A percentile compares a stretch with the other conserved stretches of the same genome.
Conservation (phyloP, 768 basidiomycete genomes). For the Suillus fuscotomentosus region DNA sequence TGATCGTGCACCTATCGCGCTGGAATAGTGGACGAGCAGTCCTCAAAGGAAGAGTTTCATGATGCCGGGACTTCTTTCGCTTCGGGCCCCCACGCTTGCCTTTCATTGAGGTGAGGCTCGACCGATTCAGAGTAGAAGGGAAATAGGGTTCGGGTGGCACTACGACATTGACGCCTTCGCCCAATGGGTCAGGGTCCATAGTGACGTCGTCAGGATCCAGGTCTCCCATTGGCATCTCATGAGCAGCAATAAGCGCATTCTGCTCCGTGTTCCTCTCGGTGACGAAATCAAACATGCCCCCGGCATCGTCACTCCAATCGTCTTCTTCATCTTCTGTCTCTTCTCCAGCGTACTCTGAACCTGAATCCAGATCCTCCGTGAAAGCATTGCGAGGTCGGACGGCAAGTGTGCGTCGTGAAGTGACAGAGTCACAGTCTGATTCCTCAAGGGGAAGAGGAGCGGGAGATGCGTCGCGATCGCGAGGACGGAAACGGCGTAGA, state of each 20-base stretch:
- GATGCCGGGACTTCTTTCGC: conserved; percentile 59
- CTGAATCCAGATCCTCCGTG: conserved; percentile 58
- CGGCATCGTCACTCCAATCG: conserved; percentile 58
- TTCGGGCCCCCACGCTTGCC: conserved; percentile 39
- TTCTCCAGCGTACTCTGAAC: conserved; percentile 53
- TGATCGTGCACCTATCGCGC: conserved; percentile 89
- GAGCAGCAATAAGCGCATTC: conserved; percentile 57
- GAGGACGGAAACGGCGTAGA: conserved; percentile 62
- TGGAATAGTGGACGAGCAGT: conserved; percentile 85
- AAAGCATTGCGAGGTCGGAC: conserved; percentile 62
- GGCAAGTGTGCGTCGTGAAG: conserved; percentile 34
- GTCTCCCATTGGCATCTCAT: conserved; percentile 16
- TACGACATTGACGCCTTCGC: conserved; percentile 90
- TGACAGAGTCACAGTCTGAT: conserved; percentile 46
- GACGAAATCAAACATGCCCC: conserved; percentile 63
- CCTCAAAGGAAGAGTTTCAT: conserved; percentile 61
- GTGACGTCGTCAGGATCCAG: conserved; percentile 47
- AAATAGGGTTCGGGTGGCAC: conserved; percentile 84
- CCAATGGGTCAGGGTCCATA: conserved; percentile 76
- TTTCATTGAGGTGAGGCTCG: conserved; percentile 36
- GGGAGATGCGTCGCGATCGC: conserved; percentile 55
- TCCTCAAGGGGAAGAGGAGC: conserved; percentile 56
- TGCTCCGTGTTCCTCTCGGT: conserved; percentile 89
- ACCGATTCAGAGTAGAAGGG: conserved; percentile 64
- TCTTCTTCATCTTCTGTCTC: conserved; percentile 58